Evolutionary conservation across 1,284 basidiomycete genomes (phyloP), one percentile per base, ranked within the genome.

Genomic region (Malassezia psittaci): DNA sequence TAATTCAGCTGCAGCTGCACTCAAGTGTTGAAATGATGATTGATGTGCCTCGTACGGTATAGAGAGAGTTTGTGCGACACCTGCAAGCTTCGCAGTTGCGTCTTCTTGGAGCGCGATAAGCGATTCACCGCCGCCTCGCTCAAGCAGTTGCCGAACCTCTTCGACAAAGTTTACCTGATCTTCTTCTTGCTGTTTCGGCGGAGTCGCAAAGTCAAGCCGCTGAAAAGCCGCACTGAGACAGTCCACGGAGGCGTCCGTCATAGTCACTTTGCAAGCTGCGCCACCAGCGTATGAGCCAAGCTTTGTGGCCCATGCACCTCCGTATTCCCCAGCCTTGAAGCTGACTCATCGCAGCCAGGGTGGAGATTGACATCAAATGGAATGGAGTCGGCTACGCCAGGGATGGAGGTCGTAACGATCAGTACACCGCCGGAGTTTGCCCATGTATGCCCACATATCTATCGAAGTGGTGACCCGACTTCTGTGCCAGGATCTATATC

Each of bases 371-470:
- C 2, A 11, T 48, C 18, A 6, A 21, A n/a, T 15, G 36, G 35
- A 18, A 29, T 29, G 24, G 24, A 29, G 24, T 29, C 24, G 43
- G 41, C n/a, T 6, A 19, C 6, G 41, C 18, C 41, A 3, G 32
- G 11, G 18, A 16, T 43, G 13, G 41, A 38, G 8, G 11, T 48
- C 18, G 16, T 32, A n/a, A 12, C 47, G 35, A 18, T 67, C 12
- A 53, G 62, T 9, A 68, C 68, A 10, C 69, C 69, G 5, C 53
- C 63, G 0, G 48, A 60, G 0, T 72, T 70, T 43, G 60, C 67
- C 4, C 54, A 61, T 1, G 67, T 72, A 3, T 67, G 63, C 15
- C 66, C 68, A 0, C 61, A 66, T 37, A 68, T 72, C 49, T 70
- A 65, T 29, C 67, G 69, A 12, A 65, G 59, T 5, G 62, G 59